Evolutionary conservation across 2,329 filamentous ascomycete species (phyloP), one percentile per base, ranked within the genome.

Genomic region (Alternaria gaisen): DNA sequence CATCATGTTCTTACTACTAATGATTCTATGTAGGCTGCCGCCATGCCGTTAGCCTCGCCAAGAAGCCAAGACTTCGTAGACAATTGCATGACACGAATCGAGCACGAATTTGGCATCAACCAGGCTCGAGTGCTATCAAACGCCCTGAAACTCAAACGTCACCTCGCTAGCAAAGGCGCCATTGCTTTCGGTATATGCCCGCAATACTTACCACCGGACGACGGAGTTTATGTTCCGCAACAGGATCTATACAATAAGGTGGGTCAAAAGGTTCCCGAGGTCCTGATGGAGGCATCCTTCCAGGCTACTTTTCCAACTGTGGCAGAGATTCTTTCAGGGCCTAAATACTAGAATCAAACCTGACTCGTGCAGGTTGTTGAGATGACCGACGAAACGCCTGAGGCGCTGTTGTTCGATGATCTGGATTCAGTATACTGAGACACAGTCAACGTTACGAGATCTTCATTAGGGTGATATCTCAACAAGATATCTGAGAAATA

Each of bases 21-120:
- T 22, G 5, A 26, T 9, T 22, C 6, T 44, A n/a, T 16, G 22
- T 14, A 60, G 58, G 71, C 74, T 0, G 75, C 72, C 20, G 47
- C 72, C 9, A 76, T 69, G 60, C 71, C 71, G 1, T 67, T 69
- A 2, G 74, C 75, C 0, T 69, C 67, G 1, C 58, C 62, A 0
- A 42, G 68, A 14, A 67, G 65, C 16, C 73, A 75, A 43, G 63
- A 68, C n/a, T 78, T 64, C 40, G 63, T 72, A 0, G 28, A 71
- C 8, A 54, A 46, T 2, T 69, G 89, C 10, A 80, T 92, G 59
- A 87, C 89, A 77, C 84, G 89, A 73, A 90, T 91, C 69, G 87
- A 87, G 64, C 86, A 43, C 5, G 73, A 76, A 28, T 77, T 77
- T 53, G 76, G 76, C 0, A 71, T 79, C 46, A 73, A 72, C 10